Evolutionary conservation across 768 basidiomycete species (phyloP).

Genomic region (Tylopilus balloui): DNA sequence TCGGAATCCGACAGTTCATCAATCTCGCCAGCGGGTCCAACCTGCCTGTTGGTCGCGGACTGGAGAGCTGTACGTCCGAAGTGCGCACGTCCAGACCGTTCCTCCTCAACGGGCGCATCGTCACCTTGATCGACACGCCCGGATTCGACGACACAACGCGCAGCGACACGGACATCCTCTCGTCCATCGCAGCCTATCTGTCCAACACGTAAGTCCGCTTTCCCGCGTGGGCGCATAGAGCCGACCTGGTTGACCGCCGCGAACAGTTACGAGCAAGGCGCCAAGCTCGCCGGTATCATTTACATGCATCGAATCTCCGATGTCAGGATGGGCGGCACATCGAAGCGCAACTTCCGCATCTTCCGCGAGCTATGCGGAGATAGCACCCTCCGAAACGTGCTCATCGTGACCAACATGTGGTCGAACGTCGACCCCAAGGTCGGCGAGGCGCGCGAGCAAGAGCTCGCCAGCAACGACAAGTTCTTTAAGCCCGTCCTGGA

Average conservation of each 20-base stretch:
- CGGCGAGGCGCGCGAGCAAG: slow-evolving; percentile 43
- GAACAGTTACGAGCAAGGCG: slow-evolving; percentile 31
- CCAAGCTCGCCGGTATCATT: slow-evolving; percentile 48
- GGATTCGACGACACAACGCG: slow-evolving; percentile 54
- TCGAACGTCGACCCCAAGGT: slow-evolving; percentile 35
- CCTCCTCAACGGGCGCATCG: slow-evolving; percentile 38
- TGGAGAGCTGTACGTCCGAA: slow-evolving; percentile 48
- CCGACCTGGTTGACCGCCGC: background rate
- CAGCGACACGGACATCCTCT: slow-evolving; percentile 48
- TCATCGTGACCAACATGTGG: slow-evolving; percentile 56
- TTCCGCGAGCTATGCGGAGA: slow-evolving; percentile 53
- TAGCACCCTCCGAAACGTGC: slow-evolving; percentile 43
- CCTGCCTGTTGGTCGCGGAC: slow-evolving; percentile 41
- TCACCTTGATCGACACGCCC: slow-evolving; percentile 56
- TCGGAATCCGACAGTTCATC: slow-evolving; percentile 41
- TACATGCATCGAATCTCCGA: slow-evolving; percentile 55
- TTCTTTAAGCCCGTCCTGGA: slow-evolving; percentile 53
- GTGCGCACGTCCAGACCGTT: slow-evolving; percentile 45
- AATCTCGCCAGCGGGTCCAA: slow-evolving; percentile 48
- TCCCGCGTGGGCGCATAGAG: background rate
- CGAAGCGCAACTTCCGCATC: slow-evolving; percentile 48
- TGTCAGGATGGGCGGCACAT: slow-evolving; percentile 46
- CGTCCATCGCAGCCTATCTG: slow-evolving; percentile 43
- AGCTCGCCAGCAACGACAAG: slow-evolving; percentile 37
- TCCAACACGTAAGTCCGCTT: slow-evolving; percentile 27